Evolutionary conservation across 2,329 filamentous ascomycete genomes (phyloP), one percentile per base, ranked within the genome.

Genomic region (Ophiocordyceps robertsii): DNA sequence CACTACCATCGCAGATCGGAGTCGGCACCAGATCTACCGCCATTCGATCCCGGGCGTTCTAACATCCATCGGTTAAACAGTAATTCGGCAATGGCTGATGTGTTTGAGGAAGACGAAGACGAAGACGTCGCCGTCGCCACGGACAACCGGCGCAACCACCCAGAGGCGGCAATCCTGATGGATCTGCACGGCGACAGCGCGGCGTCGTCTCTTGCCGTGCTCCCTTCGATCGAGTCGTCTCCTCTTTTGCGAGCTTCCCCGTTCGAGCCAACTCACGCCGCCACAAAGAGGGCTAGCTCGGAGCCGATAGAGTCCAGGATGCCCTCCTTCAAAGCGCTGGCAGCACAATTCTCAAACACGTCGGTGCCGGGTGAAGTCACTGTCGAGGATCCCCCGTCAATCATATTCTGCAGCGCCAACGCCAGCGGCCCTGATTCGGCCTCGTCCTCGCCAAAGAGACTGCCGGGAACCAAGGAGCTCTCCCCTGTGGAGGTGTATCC

Each of bases 81-180:
- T 57, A 77, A 75, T 49, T 79, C 81, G 0, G 81, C 81, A 0
- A 89, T 92, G 84, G 84, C 81, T 0, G 85, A 90, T 56, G 85
- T 92, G 1, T 92, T 90, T 49, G 85, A 92, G 55, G 85, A 90
- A 52, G 84, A 89, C 27, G 84, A 88, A 48, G 81, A 85, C 52
- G 72, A 75, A 3, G 65, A 70, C 1, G 66, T 68, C 3, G 71
- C 63, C 64, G 49, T 63, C 51, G 44, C 63, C 43, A 54, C 42
- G 17, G 56, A 56, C 24, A 55, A 54, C 27, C 56, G 54, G n/a
- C n/a, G 4, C 19, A 31, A 27, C 6, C 16, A 29, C 11, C 17
- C 33, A 16, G 8, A 17, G 14, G 33, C 14, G 10, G n/a, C 14
- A 16, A 10, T 8, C 10, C 9, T 16, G n/a, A 36, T 2, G 9